Conservation (phyloP, 345 rosid genomes). For the Sonneratia caseolaris region DNA sequence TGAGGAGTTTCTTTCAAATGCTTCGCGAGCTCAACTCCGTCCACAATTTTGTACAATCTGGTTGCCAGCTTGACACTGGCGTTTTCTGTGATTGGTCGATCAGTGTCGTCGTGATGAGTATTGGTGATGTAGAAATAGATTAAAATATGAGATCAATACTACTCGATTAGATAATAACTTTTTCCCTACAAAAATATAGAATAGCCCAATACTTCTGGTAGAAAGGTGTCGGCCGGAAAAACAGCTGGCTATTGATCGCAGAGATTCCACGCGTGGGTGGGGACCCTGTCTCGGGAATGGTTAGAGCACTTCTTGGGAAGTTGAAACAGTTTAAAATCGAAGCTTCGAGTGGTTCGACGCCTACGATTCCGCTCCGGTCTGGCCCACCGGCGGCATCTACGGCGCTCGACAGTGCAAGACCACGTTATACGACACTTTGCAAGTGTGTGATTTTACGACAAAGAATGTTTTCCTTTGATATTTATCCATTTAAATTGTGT, state of each 20-base stretch:
- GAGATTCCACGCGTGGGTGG: slow-evolving; percentile 26
- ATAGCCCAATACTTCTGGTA: too few species aligned
- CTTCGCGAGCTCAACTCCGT: not conserved
- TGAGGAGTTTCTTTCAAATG: slow-evolving; percentile 10
- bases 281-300: slow-evolving; percentile 16
- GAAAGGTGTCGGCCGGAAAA: not conserved
- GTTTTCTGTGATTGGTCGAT: too few species aligned
- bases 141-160: too few species aligned
- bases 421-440: not conserved
- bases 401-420: slow-evolving; percentile 28
- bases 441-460: too few species aligned
- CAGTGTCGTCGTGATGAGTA: too few species aligned
- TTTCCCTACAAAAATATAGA: too few species aligned
- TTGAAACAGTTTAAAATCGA: not conserved
- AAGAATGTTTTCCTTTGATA: not conserved
- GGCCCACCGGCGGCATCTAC: slow-evolving; percentile 31
- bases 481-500: not conserved
- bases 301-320: slow-evolving; percentile 12
- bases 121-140: too few species aligned
- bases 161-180: too few species aligned
- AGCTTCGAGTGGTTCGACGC: slow-evolving; percentile 19
- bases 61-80: too few species aligned
- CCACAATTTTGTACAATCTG: too few species aligned
- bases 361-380: slow-evolving; percentile 23
- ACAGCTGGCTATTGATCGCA: slow-evolving; percentile 11